These are phyloP conservation scores for Rhodotorula taiwanensis DNA, from an alignment of 768 basidiomycete species.

Conservation along the genomic window DNA sequence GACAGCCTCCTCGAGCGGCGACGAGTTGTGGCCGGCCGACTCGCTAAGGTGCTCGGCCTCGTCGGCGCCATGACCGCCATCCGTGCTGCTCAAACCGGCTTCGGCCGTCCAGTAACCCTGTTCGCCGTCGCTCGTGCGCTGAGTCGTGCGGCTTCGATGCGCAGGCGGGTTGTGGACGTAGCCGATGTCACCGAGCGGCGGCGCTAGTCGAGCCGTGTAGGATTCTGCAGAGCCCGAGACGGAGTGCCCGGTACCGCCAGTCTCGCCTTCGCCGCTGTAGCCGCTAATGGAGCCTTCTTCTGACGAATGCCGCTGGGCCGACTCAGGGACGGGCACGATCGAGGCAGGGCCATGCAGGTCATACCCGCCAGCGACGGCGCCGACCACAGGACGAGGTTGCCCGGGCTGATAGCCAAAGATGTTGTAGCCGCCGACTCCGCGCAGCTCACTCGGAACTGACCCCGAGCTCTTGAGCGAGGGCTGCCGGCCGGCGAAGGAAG, in stretches of 20 bases:
- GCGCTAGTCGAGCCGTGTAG: slow-evolving; percentile 11
- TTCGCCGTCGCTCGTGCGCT: slow-evolving; percentile 8
- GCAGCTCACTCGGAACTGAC: slow-evolving; percentile 7
- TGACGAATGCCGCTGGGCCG: slow-evolving; percentile 9
- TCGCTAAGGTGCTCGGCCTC: slow-evolving; percentile 20
- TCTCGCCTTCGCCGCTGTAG: slow-evolving; percentile 8
- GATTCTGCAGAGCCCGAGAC: slow-evolving; percentile 2
- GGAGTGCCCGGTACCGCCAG: background rate
- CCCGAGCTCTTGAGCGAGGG: slow-evolving; percentile 14
- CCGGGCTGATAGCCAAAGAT: slow-evolving; percentile 23
- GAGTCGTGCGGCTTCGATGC: slow-evolving; percentile 11
- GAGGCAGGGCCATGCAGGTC: slow-evolving; percentile 16
- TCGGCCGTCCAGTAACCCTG: slow-evolving; percentile 29
- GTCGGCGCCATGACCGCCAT: background rate
- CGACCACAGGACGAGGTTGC: slow-evolving; percentile 21
- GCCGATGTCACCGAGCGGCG: slow-evolving; percentile 5
- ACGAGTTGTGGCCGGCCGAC: background rate
- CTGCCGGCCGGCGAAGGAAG: slow-evolving; percentile 14
- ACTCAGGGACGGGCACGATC: slow-evolving; percentile 19
- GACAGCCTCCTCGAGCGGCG: slow-evolving; percentile 8
- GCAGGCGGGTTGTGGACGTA: slow-evolving; percentile 9
- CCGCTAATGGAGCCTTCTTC: slow-evolving; percentile 10
- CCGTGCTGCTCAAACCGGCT: slow-evolving; percentile 15
- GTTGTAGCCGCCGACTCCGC: slow-evolving; percentile 31
- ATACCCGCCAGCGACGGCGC: slow-evolving; percentile 8